These are phyloP conservation scores for Saccharomycopsis synnaedendra DNA, from an alignment of 805 yeast genomes.

Conservation along the genomic window DNA sequence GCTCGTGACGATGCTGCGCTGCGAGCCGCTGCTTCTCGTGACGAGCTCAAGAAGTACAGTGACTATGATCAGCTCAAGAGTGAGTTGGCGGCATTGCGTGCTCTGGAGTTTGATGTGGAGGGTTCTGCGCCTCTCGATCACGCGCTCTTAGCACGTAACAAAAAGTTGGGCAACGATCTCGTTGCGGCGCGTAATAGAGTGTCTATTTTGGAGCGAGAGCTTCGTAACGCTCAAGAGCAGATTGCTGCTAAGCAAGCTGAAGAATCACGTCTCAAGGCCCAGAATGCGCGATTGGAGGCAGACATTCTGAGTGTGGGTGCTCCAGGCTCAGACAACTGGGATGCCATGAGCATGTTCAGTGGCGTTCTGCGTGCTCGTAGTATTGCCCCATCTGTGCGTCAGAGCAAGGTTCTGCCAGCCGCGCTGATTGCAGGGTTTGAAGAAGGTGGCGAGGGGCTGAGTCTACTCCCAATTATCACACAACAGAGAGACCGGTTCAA, in stretches of 20 bases:
- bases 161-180: conserved; percentile 57
- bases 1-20: conserved; percentile 36
- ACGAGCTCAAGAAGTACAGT: conserved; percentile 35
- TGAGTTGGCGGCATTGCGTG: conserved; percentile 61
- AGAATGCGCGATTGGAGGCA: conserved; percentile 57
- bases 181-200: conserved; percentile 54
- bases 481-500: conserved; percentile 93
- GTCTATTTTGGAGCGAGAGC: conserved; percentile 21
- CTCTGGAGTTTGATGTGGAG: conserved; percentile 60
- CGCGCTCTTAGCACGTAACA: conserved; percentile 59
- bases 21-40: conserved; percentile 41
- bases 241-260: conserved; percentile 26
- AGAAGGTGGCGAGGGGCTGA: conserved; percentile 25
- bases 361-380: conserved; percentile 32
- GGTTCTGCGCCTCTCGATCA: conserved; percentile 35
- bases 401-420: conserved; percentile 30
- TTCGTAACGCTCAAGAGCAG: conserved; percentile 26
- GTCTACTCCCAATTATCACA: conserved; percentile 75
- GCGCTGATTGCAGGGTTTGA: conserved; percentile 22
- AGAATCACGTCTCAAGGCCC: conserved; percentile 28
- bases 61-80: conserved; percentile 78
- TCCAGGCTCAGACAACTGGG: conserved; percentile 31
- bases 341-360: conserved; percentile 57
- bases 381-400: conserved; percentile 26
- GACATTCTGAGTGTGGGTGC: conserved; percentile 57